These are phyloP conservation scores for Populus hybrid DNA, from an alignment of 441 rosid genomes.

Conservation along the genomic window DNA sequence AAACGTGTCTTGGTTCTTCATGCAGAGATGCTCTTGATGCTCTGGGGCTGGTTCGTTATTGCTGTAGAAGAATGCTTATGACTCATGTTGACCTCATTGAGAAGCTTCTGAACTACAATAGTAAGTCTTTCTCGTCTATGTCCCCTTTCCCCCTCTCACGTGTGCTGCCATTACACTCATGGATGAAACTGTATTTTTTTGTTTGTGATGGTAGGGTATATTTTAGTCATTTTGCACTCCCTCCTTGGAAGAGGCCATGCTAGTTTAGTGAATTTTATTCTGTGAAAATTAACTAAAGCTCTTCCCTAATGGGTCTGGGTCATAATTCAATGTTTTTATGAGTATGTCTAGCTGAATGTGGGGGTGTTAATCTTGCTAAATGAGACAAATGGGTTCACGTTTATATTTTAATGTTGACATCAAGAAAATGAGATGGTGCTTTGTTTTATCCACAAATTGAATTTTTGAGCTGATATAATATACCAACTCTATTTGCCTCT, in stretches of 20 bases:
- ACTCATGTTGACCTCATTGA: slow-evolving; percentile 96
- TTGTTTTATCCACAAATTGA: background rate
- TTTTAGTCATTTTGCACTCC: background rate
- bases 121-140: slow-evolving; percentile 34
- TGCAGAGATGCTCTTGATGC: slow-evolving; percentile 95
- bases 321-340: background rate
- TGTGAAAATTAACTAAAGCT: background rate
- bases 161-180: background rate
- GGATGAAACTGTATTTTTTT: background rate
- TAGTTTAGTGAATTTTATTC: background rate
- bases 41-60: slow-evolving; percentile 74
- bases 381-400: background rate
- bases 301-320: background rate
- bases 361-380: background rate
- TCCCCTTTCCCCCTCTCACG: slow-evolving; percentile 1
- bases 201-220: background rate
- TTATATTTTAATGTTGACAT: background rate
- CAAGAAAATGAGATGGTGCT: background rate
- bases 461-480: background rate
- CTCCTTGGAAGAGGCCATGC: background rate
- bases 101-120: slow-evolving; percentile 90
- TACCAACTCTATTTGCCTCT: background rate
- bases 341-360: background rate
- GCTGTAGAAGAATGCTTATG: slow-evolving; percentile 97
- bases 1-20: slow-evolving; percentile 11